Evolutionary conservation across 2,329 filamentous ascomycete species (phyloP), one percentile per base, ranked within the genome.

Genomic region (Ophiosphaerella korrae): DNA sequence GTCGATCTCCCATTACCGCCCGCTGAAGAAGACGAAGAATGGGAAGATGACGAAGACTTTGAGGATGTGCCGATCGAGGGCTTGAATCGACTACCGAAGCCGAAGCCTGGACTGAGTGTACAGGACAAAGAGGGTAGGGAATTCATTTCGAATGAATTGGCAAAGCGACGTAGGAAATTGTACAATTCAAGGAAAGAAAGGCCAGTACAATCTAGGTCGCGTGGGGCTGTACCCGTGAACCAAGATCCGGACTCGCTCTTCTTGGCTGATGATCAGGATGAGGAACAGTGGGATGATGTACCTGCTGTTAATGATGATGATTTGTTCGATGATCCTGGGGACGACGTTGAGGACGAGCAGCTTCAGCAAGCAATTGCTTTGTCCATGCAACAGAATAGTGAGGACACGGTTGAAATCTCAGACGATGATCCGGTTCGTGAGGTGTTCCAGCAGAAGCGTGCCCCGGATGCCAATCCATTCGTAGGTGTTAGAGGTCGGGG

Each of bases 61-160:
- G 92, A 97, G 70, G 92, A 97, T 72, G 88, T 97, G 3, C 92
- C 92, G 0, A 92, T 97, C 41, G 90, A 94, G 70, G 92, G 92
- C 0, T 68, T 97, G 11, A 97, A 97, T 63, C 82, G 92, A 43
- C 75, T 97, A 13, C 91, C 92, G 0, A 93, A 87, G 60, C 68
- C 78, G 34, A 67, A 68, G 42, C 61, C 58, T 31, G 74, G 74
- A 2, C 41, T 60, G 14, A 62, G 56, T 48, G 57, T 52, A 2
- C 54, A 66, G 31, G 65, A 67, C 7, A 52, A 54, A 23, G 66
- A 73, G 42, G 73, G 76, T 60, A 44, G 67, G 38, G 65, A 72
- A 13, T 64, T 73, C 53, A 67, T 69, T 71, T 57, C 71, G 3
- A 63, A 64, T 26, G 69, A 74, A 37, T 34, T 78, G 12, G 66